Base-by-base conservation (phyloP, 768 basidiomycete species). In the Crepidotus variabilis region DNA sequence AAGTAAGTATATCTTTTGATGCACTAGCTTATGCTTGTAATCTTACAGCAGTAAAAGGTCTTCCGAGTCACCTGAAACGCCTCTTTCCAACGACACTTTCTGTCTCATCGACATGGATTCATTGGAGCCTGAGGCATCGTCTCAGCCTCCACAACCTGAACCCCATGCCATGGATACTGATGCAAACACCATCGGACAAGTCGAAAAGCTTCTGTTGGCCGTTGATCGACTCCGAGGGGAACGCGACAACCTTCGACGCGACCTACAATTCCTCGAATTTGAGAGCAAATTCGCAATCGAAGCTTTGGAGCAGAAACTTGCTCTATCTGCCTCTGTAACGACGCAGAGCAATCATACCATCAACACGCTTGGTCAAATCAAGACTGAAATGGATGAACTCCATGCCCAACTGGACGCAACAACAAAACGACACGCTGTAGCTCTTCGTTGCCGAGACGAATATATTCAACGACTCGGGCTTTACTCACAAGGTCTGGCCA, bases 171-270 rank as follows among this genome's bases (percentile, higher is more conserved):
- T 14, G 23, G 33, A 57, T 23, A 59, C 65, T 10, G 71, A 76
- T 43, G 64, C 71, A 46, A 62, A 70, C 33, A 66, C 71, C 10
- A 66, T 79, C 16, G 66, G 62, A 18, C 71, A 79, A 46, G 74
- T 87, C 33, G 82, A 81, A 58, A 80, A 78, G 36, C 74, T 91
- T 21, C 73, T 91, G 50, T 68, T 68, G 23, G 84, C 88, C 1
- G 73, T 89, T 45, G 80, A 84, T n/a, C 81, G 89, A 33, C 72
- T 91, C 47, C 84, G 90, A 4, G 67, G 68, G 3, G 88, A 92
- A 61, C 78, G 89, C 4, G 85, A 91, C 59, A 72, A 69, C 47
- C 75, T 90, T 23, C 78, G 78, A 51, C 78, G 84, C 6, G 79
- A 86, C 53, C 69, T 92, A 13, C 78, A 87, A 50, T 92, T 91